Evolutionary conservation across 306 rosid species (phyloP), one percentile per base, ranked within the genome.

Genomic region (Ormosia semicastrata): DNA sequence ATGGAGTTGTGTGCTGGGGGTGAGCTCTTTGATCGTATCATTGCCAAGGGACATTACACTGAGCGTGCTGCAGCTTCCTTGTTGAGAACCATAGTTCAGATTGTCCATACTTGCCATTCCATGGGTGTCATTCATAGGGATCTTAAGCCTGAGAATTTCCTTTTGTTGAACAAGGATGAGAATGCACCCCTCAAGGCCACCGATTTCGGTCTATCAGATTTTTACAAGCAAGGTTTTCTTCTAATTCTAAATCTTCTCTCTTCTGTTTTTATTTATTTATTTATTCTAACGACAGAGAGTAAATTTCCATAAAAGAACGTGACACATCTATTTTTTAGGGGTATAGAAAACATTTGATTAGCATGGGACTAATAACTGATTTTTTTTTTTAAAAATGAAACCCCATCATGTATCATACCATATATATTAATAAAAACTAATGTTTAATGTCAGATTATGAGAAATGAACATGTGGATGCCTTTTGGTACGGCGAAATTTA

Each of bases 1-100:
- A 95, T 95, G 99, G 99, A 95, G 83, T 65, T 95, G 60, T 95
- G 99, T 14, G 98, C 96, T 0, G 99, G 99, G 0, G 99, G 99
- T 0, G 99, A 95, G 79, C 92, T 95, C 49, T 95, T 95, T 6
- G 99, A 95, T 36, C 85, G 99, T 1, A 95, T 95, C 85, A 95
- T 95, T 17, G 95, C 98, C 0, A 95, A 89, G 84, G 99, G 99
- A 0, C 99, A 95, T 84, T 95, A 95, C 80, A 95, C 98, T 0
- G 99, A 95, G 52, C 92, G 98, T 1, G 99, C 97, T 0, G 99
- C 99, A 0, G 99, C 99, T 1, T 86, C 96, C 0, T 86, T 95
- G 91, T 43, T 92, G 34, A 81, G 97, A 36, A 95, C 98, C 15
- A 93, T 95, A 0, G 99, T 95, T 29, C 93, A 93, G 72, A 95